Percentiles rank a stretch among this genome's conserved stretches.
Evolutionary conservation across 768 basidiomycete genomes (phyloP).

Genomic region (Boletus reticulatus): DNA sequence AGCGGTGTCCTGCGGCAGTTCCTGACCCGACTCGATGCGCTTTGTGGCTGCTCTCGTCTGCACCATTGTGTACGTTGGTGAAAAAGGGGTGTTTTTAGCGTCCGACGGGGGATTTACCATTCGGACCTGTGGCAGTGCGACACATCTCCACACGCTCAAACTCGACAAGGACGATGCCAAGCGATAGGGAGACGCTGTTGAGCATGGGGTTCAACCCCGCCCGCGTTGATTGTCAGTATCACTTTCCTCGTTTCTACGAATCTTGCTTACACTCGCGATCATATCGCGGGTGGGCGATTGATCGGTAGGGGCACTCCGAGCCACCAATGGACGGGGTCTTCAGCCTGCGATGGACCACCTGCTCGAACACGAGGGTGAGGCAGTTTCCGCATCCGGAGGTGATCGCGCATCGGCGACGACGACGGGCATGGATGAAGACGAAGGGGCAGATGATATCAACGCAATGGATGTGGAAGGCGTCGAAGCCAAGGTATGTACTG

Average conservation of each 20-base stretch:
- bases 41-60: background rate
- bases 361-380: constrained; percentile 72
- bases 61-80: background rate
- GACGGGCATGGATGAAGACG: constrained; percentile 61
- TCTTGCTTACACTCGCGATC: background rate
- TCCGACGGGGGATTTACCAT: too few relatives aligned
- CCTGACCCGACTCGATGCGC: background rate
- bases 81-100: background rate
- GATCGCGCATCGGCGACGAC: constrained; percentile 15
- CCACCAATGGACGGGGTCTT: constrained; percentile 78
- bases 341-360: constrained; percentile 92
- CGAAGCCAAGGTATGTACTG: constrained; percentile 60
- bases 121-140: too few relatives aligned
- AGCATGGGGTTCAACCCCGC: constrained; percentile 86
- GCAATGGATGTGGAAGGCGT: constrained; percentile 31
- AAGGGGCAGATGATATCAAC: constrained; percentile 55
- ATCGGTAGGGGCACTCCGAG: constrained; percentile 78
- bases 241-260: background rate
- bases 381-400: constrained; percentile 64
- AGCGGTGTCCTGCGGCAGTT: background rate
- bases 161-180: constrained; percentile 30
- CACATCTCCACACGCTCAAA: too few relatives aligned
- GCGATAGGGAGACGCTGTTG: constrained; percentile 72
- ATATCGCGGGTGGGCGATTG: background rate
- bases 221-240: constrained; percentile 77